These are phyloP conservation scores for Colletotrichum salicis DNA, from an alignment of 2,329 filamentous ascomycete genomes.

Conservation along the genomic window DNA sequence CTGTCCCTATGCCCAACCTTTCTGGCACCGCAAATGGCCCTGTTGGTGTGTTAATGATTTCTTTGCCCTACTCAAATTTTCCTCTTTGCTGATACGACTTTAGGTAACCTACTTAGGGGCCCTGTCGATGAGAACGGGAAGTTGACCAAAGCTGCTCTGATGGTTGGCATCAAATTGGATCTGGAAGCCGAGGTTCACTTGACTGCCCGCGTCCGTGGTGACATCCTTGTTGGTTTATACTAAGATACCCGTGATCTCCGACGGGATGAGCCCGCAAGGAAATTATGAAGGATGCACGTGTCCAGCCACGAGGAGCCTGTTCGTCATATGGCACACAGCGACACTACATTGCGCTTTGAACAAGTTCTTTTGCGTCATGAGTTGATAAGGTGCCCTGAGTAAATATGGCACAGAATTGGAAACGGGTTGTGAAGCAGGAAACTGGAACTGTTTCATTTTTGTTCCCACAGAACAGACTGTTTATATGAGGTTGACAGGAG, in stretches of 20 bases:
- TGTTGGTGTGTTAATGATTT: conserved; percentile 38
- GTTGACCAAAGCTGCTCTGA: conserved; percentile 66
- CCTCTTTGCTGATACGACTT: not conserved
- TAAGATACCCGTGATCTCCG: conserved; percentile 38
- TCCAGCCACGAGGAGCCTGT: not conserved
- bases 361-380: not conserved
- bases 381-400: not conserved
- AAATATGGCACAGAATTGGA: not conserved
- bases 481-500: not conserved
- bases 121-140: conserved; percentile 67
- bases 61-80: not conserved
- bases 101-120: conserved; percentile 66
- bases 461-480: not conserved
- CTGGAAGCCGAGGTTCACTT: conserved; percentile 72
- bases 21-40: conserved; percentile 48
- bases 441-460: not conserved
- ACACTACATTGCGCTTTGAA: not conserved
- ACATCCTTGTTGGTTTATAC: conserved; percentile 69
- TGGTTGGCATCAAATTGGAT: conserved; percentile 72
- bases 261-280: not conserved
- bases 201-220: conserved; percentile 68
- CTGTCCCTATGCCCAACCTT: conserved; percentile 46
- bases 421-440: not conserved
- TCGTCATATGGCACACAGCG: not conserved
- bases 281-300: not conserved